A percentile compares a stretch with the other conserved stretches of the same genome.
Conservation (phyloP, 805 yeast species). For the Kurtzmaniella fragi region DNA sequence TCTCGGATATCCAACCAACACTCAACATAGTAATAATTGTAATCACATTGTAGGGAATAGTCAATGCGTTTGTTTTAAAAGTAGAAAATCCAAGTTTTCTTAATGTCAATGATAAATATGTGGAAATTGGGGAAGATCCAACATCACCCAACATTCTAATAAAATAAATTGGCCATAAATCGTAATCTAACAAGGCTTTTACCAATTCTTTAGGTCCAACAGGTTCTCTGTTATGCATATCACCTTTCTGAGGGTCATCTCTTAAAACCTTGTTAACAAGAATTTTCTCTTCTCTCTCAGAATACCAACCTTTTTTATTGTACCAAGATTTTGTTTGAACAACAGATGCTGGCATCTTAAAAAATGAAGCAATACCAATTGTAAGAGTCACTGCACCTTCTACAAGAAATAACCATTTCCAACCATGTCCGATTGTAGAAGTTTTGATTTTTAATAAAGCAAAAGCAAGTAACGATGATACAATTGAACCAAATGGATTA, state of each 20-base stretch:
- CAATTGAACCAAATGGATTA: conserved; percentile 28
- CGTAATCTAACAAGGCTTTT: conserved; percentile 17
- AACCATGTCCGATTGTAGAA: conserved; percentile 38
- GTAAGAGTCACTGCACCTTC: conserved; percentile 51
- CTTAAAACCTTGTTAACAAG: conserved; percentile 25
- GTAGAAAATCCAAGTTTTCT: conserved; percentile 44
- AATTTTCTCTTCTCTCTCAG: conserved; percentile 22
- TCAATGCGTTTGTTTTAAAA: conserved; percentile 44
- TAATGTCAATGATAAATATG: conserved; percentile 6
- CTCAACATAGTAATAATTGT: conserved; percentile 17
- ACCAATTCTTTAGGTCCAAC: conserved; percentile 15
- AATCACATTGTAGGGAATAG: conserved; percentile 43
- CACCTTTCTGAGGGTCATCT: conserved; percentile 28
- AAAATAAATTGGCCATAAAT: conserved; percentile 22
- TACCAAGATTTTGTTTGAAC: conserved; percentile 44
- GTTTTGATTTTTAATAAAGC: conserved; percentile 8
- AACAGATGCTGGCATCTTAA: conserved; percentile 46
- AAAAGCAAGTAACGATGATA: conserved; percentile 9
- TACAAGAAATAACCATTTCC: conserved; percentile 59
- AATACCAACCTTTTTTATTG: conserved; percentile 38
- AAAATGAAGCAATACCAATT: conserved; percentile 41
- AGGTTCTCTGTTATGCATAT: conserved; percentile 25
- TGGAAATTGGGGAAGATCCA: conserved; percentile 12
- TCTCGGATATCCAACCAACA: conserved; percentile 18
- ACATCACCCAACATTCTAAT: conserved; percentile 15